Conservation (phyloP, 2,329 filamentous ascomycete genomes). For the Fusarium xylarioides region DNA sequence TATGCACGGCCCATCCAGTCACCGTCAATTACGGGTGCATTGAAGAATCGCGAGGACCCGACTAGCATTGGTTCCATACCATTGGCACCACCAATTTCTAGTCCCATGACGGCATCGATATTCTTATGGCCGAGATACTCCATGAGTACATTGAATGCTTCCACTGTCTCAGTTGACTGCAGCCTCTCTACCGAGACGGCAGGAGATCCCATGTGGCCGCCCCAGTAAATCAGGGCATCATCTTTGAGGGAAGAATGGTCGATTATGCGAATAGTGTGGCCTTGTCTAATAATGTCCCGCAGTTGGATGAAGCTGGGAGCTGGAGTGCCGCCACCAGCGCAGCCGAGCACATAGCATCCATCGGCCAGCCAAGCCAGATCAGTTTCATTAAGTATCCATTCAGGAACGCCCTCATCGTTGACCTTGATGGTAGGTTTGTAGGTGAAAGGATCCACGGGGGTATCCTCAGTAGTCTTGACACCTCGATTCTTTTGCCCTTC, state of each 20-base stretch:
- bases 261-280: not conserved
- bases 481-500: not conserved
- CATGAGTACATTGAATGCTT: not conserved
- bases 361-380: not conserved
- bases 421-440: not conserved
- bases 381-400: not conserved
- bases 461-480: not conserved
- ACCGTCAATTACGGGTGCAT: constrained; percentile 9
- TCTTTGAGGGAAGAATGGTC: not conserved
- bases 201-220: constrained; percentile 21
- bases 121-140: not conserved
- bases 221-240: not conserved
- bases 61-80: constrained; percentile 10
- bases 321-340: not conserved
- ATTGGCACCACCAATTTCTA: constrained; percentile 29
- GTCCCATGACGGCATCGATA: constrained; percentile 14
- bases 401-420: accelerated
- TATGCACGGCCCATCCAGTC: constrained; percentile 32
- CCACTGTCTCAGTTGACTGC: not conserved
- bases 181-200: constrained; percentile 14
- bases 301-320: not conserved
- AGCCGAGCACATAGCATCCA: not conserved
- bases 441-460: accelerated
- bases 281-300: not conserved
- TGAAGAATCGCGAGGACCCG: not conserved